A percentile compares a stretch with the other conserved stretches of the same genome.
These are phyloP conservation scores for Bolboschoenoplectus hybrid DNA, from an alignment of 202 grass and related monocot species.

Conservation along the genomic window DNA sequence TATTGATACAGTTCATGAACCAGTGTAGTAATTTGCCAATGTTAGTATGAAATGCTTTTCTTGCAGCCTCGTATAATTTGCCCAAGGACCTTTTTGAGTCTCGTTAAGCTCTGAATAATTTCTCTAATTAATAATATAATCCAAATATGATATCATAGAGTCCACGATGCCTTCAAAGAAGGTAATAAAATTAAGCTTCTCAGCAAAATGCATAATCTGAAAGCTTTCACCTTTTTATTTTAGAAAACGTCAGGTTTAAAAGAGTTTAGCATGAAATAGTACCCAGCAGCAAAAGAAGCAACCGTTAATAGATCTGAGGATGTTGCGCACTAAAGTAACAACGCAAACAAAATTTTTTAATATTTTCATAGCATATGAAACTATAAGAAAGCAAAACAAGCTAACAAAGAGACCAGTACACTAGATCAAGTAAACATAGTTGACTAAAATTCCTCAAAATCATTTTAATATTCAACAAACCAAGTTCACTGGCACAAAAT, in stretches of 20 bases:
- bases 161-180: too few species aligned
- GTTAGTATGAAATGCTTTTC: too few species aligned
- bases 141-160: too few species aligned
- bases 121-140: too few species aligned
- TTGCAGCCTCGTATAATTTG: too few species aligned
- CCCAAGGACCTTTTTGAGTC: too few species aligned
- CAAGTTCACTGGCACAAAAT: constrained; percentile 1
- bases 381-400: background rate
- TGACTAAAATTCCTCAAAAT: background rate
- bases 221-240: background rate
- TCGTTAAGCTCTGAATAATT: too few species aligned
- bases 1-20: too few species aligned
- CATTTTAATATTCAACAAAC: constrained; percentile 4
- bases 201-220: background rate
- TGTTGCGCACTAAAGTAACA: too few species aligned
- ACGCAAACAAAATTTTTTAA: background rate
- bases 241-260: background rate
- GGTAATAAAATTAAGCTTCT: background rate
- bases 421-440: background rate
- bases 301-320: too few species aligned
- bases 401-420: background rate
- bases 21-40: too few species aligned
- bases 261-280: too few species aligned
- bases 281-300: background rate
- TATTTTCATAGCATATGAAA: background rate